These are phyloP conservation scores for Komagataella kurtzmanii DNA, from an alignment of 805 yeast species.

Conservation along the genomic window DNA sequence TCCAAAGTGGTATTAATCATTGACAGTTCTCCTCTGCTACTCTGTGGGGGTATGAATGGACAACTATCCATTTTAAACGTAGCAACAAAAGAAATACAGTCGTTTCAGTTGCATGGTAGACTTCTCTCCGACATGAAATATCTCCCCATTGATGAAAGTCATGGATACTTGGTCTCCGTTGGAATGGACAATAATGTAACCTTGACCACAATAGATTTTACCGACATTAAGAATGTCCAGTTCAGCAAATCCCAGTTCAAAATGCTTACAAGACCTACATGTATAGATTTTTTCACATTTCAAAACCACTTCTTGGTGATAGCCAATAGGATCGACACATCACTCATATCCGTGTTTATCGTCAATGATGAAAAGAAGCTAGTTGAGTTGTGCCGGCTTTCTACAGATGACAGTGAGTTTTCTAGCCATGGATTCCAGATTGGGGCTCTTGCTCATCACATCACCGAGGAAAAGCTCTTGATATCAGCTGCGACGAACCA, in stretches of 20 bases:
- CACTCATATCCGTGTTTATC: slow-evolving; percentile 35
- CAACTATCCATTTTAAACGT: slow-evolving; percentile 6
- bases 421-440: slow-evolving; percentile 52
- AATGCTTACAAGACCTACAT: slow-evolving; percentile 36
- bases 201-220: slow-evolving; percentile 17
- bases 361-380: slow-evolving; percentile 11
- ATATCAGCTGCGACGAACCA: slow-evolving; percentile 66
- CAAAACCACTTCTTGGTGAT: slow-evolving; percentile 24
- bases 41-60: slow-evolving; percentile 22
- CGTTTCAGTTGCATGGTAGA: slow-evolving; percentile 16
- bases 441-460: slow-evolving; percentile 22
- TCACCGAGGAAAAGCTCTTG: slow-evolving; percentile 10
- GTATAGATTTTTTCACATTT: slow-evolving; percentile 24
- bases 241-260: slow-evolving; percentile 13
- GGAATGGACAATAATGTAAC: slow-evolving; percentile 46
- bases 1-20: slow-evolving; percentile 6
- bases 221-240: slow-evolving; percentile 6
- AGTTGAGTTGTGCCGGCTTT: slow-evolving; percentile 28
- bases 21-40: slow-evolving; percentile 8
- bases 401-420: slow-evolving; percentile 65
- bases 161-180: slow-evolving; percentile 31
- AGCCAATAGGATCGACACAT: slow-evolving; percentile 47
- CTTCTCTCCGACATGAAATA: slow-evolving; percentile 13
- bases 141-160: slow-evolving; percentile 3
- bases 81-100: neutral